Evolutionary conservation across 108 stramenopile genomes (phyloP).

Genomic region (Skeletonema marinoi): DNA sequence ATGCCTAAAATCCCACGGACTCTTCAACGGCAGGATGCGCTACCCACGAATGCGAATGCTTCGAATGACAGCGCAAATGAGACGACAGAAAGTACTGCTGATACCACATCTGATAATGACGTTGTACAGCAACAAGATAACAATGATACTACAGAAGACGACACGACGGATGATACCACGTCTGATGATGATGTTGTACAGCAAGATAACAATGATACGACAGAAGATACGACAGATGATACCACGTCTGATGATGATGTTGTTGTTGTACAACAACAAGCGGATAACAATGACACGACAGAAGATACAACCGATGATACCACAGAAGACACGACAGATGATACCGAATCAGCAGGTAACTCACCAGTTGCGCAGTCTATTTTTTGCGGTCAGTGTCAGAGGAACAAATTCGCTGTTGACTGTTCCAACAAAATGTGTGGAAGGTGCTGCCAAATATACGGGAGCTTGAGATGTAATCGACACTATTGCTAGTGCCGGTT

Average conservation of each 20-base stretch:
- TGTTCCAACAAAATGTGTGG: neutral
- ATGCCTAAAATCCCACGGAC: neutral
- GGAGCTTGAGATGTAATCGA: neutral
- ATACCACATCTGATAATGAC: neutral
- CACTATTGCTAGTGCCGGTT: too few relatives aligned
- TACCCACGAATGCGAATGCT: neutral
- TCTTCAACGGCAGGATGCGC: too few relatives aligned
- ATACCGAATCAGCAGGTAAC: neutral
- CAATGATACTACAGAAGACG: neutral
- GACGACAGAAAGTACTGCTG: neutral
- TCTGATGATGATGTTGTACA: neutral
- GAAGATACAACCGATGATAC: neutral
- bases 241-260: neutral
- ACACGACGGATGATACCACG: neutral
- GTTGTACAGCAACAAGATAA: neutral
- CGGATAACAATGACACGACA: neutral
- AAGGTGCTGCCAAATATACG: neutral
- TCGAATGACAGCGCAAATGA: neutral
- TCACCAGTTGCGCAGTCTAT: neutral
- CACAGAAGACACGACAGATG: neutral
- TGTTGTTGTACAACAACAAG: neutral
- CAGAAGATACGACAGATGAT: neutral
- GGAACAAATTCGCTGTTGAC: neutral
- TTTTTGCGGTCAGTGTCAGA: neutral
- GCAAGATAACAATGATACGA: neutral